Conservation (phyloP, 768 basidiomycete species). For the Suillus subaureus region DNA sequence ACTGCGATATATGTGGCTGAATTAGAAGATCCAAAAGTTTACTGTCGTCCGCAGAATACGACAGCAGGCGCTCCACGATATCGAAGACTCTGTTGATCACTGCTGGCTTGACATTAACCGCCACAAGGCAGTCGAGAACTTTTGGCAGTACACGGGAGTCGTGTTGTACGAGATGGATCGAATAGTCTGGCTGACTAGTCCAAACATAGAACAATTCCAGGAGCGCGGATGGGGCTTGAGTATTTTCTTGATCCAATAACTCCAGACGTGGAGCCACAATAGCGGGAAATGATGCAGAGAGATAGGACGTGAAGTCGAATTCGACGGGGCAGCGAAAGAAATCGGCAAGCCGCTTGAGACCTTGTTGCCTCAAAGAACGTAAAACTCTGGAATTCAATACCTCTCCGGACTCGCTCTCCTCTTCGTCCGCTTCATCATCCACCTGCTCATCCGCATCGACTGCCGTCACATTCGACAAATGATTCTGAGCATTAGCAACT, state of each 20-base stretch:
- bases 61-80: conserved; percentile 73
- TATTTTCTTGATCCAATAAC: conserved; percentile 79
- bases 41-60: conserved; percentile 52
- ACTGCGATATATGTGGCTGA: conserved; percentile 66
- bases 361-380: conserved; percentile 77
- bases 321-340: conserved; percentile 77
- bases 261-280: conserved; percentile 85
- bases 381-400: conserved; percentile 38
- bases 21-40: conserved; percentile 55
- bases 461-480: conserved; percentile 38
- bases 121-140: conserved; percentile 79
- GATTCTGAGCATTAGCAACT: conserved; percentile 62
- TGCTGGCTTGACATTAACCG: conserved; percentile 82
- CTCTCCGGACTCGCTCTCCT: conserved; percentile 30
- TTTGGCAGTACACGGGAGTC: conserved; percentile 72
- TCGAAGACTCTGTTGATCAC: conserved; percentile 85
- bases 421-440: conserved; percentile 40
- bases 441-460: conserved; percentile 41
- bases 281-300: conserved; percentile 63
- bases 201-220: conserved; percentile 85
- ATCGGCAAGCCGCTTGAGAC: conserved; percentile 83
- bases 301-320: conserved; percentile 77
- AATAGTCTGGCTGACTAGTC: conserved; percentile 59
- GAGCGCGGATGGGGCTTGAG: conserved; percentile 86
- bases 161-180: conserved; percentile 67